Percentiles rank a stretch among this genome's conserved stretches.
phyloP scores from a whole-genome alignment of 345 rosid species.

The Sisymbrium irio region DNA sequence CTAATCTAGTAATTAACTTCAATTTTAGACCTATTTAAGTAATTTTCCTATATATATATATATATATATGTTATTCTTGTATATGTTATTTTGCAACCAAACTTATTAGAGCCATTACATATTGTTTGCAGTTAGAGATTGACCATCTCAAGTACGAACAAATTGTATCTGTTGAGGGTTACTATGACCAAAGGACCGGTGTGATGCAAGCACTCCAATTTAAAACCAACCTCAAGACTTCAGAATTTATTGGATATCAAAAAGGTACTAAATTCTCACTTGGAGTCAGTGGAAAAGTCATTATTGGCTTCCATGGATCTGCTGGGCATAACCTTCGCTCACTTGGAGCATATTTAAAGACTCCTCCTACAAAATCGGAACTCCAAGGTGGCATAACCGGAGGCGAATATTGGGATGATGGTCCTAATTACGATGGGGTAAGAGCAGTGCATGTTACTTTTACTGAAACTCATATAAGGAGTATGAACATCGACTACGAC shows the following conservation, averaged over 20 bases:
- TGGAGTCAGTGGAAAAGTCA: neutral
- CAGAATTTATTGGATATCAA: conserved; percentile 21
- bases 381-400: conserved; percentile 17
- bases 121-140: conserved; percentile 10
- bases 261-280: conserved; percentile 21
- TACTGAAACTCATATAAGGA: conserved; percentile 20
- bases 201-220: conserved; percentile 21
- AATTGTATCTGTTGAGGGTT: conserved; percentile 8
- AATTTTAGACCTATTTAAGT: no score
- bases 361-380: conserved; percentile 9
- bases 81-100: no score
- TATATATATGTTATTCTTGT: no score
- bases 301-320: conserved; percentile 8
- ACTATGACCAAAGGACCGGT: neutral
- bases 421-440: conserved; percentile 12
- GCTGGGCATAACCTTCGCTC: neutral
- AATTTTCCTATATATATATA: no score
- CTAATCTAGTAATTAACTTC: no score
- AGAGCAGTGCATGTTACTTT: conserved; percentile 19
- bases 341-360: conserved; percentile 12
- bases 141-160: conserved; percentile 1
- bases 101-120: no score
- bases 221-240: conserved; percentile 2
- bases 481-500: conserved; percentile 23
- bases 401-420: conserved; percentile 15